These are phyloP conservation scores for Byssochlamys sp. DNA, from an alignment of 2,329 filamentous ascomycete species.

Conservation along the genomic window DNA sequence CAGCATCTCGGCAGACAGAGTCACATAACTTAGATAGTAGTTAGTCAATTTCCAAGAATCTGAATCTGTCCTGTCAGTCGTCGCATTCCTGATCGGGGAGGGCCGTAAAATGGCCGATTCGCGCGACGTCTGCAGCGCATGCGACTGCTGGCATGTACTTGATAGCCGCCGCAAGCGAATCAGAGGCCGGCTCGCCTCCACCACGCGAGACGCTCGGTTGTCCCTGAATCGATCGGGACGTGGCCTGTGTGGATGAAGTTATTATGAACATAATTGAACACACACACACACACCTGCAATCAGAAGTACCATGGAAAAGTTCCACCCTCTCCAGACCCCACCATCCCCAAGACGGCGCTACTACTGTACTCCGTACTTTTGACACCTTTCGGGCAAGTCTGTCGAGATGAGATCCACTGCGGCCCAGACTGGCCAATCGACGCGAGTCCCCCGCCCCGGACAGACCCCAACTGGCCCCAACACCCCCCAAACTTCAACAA, in stretches of 20 bases:
- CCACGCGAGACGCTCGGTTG: neutral
- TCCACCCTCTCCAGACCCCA: neutral
- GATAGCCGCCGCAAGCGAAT: neutral
- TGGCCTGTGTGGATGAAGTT: neutral
- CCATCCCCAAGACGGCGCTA: neutral
- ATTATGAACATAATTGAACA: no score
- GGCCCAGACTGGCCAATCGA: neutral
- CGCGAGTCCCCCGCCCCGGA: no score
- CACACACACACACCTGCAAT: neutral
- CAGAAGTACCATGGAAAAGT: neutral
- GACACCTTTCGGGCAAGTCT: neutral
- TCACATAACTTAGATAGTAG: no score
- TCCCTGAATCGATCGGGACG: neutral
- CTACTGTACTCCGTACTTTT: neutral
- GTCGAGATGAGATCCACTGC: neutral
- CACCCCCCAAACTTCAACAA: neutral
- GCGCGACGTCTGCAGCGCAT: neutral
- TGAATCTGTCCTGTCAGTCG: no score
- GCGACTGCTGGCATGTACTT: neutral
- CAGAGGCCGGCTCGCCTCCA: neutral
- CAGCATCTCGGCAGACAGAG: no score
- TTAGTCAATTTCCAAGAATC: no score
- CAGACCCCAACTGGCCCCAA: neutral
- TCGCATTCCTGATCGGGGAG: no score
- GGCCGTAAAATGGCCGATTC: no score